Evolutionary conservation across 2,329 filamentous ascomycete species (phyloP).

Genomic region (Raffaelea arxii): DNA sequence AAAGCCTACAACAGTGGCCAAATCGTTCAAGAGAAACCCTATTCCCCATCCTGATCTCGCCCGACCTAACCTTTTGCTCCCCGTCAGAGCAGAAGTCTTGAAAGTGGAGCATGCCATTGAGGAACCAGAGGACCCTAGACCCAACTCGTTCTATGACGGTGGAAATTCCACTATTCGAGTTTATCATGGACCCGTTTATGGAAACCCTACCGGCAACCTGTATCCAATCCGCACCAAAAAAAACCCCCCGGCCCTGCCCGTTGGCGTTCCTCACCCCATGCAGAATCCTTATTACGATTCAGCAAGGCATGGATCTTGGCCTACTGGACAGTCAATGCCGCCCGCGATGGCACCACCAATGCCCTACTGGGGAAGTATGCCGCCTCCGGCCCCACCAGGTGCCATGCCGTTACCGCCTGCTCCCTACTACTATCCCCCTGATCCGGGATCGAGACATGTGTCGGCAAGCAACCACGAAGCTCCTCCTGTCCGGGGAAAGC

Average conservation of each 20-base stretch:
- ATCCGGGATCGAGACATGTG: background rate
- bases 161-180: slow-evolving; percentile 42
- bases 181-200: slow-evolving; percentile 47
- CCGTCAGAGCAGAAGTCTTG: slow-evolving; percentile 37
- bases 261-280: slow-evolving; percentile 32
- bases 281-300: slow-evolving; percentile 34
- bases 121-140: slow-evolving; percentile 39
- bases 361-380: slow-evolving; percentile 3
- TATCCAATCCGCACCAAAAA: slow-evolving; percentile 29
- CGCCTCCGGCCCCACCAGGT: background rate
- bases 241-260: slow-evolving; percentile 21
- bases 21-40: slow-evolving; percentile 6
- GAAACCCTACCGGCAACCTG: slow-evolving; percentile 36
- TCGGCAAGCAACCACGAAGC: background rate
- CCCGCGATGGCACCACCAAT: background rate
- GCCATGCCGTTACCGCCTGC: background rate
- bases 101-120: slow-evolving; percentile 48
- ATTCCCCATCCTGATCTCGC: background rate
- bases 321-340: background rate
- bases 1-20: background rate
- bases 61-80: slow-evolving; percentile 33
- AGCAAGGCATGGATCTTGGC: too few species aligned
- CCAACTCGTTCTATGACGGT: slow-evolving; percentile 51
- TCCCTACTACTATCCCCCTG: background rate
- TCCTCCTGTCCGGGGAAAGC: too few species aligned